Evolutionary conservation across 2,329 filamentous ascomycete genomes (phyloP).

Genomic region (Tympanopsis confertula): DNA sequence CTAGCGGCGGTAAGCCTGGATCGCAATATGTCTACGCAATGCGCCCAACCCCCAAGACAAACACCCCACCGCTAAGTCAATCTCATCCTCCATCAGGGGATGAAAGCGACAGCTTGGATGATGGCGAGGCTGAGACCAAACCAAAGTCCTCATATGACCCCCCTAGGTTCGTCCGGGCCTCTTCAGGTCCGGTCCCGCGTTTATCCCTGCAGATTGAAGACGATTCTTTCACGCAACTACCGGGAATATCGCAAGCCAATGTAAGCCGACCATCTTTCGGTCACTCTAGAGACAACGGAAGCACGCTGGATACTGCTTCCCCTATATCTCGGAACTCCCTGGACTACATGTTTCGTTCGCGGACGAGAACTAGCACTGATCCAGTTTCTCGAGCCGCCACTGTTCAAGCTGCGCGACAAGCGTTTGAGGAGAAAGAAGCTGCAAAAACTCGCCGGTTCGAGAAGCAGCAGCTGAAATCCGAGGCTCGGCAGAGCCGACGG

Average conservation of each 20-base stretch:
- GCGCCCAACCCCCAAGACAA: not conserved
- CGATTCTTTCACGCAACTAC: not conserved
- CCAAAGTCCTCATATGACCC: not conserved
- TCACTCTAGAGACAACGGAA: not conserved
- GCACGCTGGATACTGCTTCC: not conserved
- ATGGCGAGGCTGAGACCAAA: not conserved
- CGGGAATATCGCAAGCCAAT: not conserved
- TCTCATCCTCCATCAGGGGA: not conserved
- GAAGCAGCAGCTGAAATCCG: not conserved
- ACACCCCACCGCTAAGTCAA: not conserved
- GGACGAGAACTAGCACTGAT: not conserved
- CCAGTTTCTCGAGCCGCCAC: not conserved
- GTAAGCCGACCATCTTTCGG: not conserved
- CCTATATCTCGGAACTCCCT: not conserved
- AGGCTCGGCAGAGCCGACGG: not conserved
- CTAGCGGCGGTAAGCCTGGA: not conserved
- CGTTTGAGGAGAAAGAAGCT: conserved; percentile 1
- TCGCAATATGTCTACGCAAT: not conserved
- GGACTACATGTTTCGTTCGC: not conserved
- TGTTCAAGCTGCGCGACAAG: not conserved
- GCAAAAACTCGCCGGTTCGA: not conserved
- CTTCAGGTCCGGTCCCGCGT: not conserved
- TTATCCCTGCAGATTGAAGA: not conserved
- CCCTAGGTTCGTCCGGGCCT: not conserved
- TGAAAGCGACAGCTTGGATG: not conserved